These are phyloP conservation scores for Globisporangium spiculum DNA, from an alignment of 352 stramenopile species.

Conservation along the genomic window DNA sequence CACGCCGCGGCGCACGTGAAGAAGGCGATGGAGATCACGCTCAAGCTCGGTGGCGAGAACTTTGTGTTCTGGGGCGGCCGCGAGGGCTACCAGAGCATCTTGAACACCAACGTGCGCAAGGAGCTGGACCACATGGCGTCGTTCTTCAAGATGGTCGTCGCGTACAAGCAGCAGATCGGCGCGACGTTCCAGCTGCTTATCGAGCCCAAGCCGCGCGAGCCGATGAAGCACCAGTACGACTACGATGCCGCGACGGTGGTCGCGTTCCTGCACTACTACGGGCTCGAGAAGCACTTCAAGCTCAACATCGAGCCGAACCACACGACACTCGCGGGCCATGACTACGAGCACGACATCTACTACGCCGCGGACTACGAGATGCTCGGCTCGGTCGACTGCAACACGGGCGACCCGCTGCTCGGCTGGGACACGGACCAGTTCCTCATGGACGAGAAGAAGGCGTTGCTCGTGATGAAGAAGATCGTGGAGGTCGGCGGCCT, in stretches of 20 bases:
- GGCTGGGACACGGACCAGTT: slow-evolving; percentile 84
- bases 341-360: slow-evolving; percentile 85
- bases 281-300: slow-evolving; percentile 80
- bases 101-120: slow-evolving; percentile 74
- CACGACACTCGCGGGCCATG: slow-evolving; percentile 81
- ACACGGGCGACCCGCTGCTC: slow-evolving; percentile 58
- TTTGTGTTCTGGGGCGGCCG: slow-evolving; percentile 88
- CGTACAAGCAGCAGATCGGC: slow-evolving; percentile 78
- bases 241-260: slow-evolving; percentile 85
- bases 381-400: slow-evolving; percentile 86
- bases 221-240: slow-evolving; percentile 90
- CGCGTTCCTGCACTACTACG: slow-evolving; percentile 79
- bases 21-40: slow-evolving; percentile 82
- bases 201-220: slow-evolving; percentile 85
- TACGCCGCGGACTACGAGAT: slow-evolving; percentile 67
- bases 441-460: slow-evolving; percentile 75
- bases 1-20: slow-evolving; percentile 78
- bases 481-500: slow-evolving; percentile 78
- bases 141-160: slow-evolving; percentile 81
- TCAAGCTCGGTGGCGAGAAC: slow-evolving; percentile 80
- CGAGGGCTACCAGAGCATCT: slow-evolving; percentile 74
- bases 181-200: slow-evolving; percentile 74
- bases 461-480: slow-evolving; percentile 70
- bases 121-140: slow-evolving; percentile 83
- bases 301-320: slow-evolving; percentile 90